A percentile compares a stretch with the other conserved stretches of the same genome.
phyloP scores from a whole-genome alignment of 345 rosid species.

The Alliaria petiolata region DNA sequence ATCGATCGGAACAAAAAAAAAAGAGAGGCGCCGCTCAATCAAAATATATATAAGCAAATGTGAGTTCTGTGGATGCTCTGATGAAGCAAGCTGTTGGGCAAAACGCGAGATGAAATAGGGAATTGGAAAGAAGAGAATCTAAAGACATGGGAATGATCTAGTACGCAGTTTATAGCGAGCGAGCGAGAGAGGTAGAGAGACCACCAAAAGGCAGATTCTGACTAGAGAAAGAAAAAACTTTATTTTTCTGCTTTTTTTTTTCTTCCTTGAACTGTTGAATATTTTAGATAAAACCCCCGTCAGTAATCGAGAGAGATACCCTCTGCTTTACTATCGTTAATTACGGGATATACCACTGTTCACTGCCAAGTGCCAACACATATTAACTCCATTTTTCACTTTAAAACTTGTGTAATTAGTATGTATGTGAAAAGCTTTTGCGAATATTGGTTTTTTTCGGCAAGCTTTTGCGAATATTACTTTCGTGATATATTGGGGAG shows the following conservation, averaged over 20 bases:
- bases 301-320: neutral
- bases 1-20: conserved; percentile 16
- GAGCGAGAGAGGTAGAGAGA: conserved; percentile 24
- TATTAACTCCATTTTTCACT: neutral
- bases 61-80: neutral
- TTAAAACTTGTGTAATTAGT: neutral
- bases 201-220: conserved; percentile 31
- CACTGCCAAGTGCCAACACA: neutral
- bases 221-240: conserved; percentile 24
- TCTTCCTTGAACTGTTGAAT: neutral
- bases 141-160: conserved; percentile 35
- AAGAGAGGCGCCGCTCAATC: conserved; percentile 1
- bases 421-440: neutral
- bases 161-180: conserved; percentile 20
- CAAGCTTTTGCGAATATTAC: neutral
- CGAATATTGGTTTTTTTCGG: neutral
- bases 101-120: conserved; percentile 14
- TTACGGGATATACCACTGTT: conserved; percentile 19
- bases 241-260: neutral
- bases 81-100: neutral
- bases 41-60: neutral
- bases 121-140: conserved; percentile 13
- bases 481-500: neutral
- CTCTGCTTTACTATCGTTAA: neutral
- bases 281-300: neutral